phyloP scores from a whole-genome alignment of 1,284 basidiomycete species.

The Cryptococcus sp. region DNA sequence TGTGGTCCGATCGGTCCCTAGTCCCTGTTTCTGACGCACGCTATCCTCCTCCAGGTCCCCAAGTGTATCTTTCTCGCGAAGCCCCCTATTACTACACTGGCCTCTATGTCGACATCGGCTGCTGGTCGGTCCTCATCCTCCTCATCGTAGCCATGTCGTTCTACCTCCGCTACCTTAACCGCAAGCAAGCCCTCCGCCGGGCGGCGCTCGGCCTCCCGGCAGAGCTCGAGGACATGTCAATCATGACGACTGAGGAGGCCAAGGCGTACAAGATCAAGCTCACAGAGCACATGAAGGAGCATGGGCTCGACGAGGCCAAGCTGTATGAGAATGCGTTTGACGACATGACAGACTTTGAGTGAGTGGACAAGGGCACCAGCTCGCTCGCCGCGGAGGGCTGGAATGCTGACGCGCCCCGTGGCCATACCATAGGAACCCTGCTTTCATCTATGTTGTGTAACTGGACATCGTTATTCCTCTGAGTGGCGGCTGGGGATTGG shows the following conservation, averaged over 20 bases:
- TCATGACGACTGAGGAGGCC: slow-evolving; percentile 30
- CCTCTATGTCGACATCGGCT: slow-evolving; percentile 32
- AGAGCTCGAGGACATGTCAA: slow-evolving; percentile 24
- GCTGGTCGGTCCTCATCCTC: slow-evolving; percentile 23
- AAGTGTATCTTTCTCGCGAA: slow-evolving; percentile 22
- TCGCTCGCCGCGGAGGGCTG: not conserved
- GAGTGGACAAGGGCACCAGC: not conserved
- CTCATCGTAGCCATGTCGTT: slow-evolving; percentile 22
- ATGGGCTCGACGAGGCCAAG: slow-evolving; percentile 21
- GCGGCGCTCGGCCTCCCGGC: slow-evolving; percentile 24
- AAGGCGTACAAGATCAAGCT: slow-evolving; percentile 22
- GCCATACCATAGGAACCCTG: slow-evolving; percentile 14
- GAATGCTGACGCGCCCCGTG: not conserved
- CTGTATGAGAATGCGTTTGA: slow-evolving; percentile 26
- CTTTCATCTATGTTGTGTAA: slow-evolving; percentile 22
- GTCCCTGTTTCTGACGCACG: no score
- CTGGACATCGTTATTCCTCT: no score
- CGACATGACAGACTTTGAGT: slow-evolving; percentile 32
- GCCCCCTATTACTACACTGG: slow-evolving; percentile 27
- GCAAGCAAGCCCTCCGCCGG: slow-evolving; percentile 20
- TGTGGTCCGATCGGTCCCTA: slow-evolving; percentile 6
- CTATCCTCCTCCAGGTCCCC: no score
- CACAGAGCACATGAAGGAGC: slow-evolving; percentile 12
- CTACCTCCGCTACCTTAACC: slow-evolving; percentile 26
- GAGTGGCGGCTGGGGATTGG: no score